Conservation (phyloP, 2,329 filamentous ascomycete species). For the Ciborinia camelliae region DNA sequence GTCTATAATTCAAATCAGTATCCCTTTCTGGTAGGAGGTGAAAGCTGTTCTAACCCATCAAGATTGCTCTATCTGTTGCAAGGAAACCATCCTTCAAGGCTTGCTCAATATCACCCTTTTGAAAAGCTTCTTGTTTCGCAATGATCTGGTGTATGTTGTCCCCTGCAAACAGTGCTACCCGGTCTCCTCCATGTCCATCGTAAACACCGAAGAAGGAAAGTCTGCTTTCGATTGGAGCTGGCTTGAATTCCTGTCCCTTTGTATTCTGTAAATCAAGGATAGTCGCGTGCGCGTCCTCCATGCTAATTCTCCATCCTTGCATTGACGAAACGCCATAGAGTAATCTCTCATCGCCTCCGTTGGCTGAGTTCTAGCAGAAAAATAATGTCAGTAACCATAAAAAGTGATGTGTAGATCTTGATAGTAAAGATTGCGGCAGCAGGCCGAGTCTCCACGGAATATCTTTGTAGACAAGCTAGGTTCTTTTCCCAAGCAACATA, state of each 20-base stretch:
- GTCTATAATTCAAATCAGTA: constrained; percentile 56
- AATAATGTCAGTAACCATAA: constrained; percentile 21
- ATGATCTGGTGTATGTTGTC: constrained; percentile 93
- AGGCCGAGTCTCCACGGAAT: neutral
- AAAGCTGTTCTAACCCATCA: constrained; percentile 66
- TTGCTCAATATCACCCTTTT: constrained; percentile 87
- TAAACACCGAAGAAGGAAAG: constrained; percentile 97
- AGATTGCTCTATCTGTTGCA: constrained; percentile 90
- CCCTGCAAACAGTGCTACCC: constrained; percentile 89
- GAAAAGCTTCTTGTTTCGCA: constrained; percentile 90
- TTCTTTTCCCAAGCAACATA: neutral
- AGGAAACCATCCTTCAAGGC: constrained; percentile 96
- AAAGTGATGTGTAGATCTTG: neutral
- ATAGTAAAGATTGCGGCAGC: constrained; percentile 1
- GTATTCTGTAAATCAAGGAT: constrained; percentile 78
- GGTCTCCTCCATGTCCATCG: constrained; percentile 95
- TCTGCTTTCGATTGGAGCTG: constrained; percentile 62
- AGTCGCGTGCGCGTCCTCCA: constrained; percentile 94
- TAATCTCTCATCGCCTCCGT: constrained; percentile 88
- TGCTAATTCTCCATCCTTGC: constrained; percentile 99
- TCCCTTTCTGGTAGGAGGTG: constrained; percentile 16
- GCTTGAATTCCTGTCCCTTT: constrained; percentile 49
- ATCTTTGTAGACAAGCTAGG: neutral
- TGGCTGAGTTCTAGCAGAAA: constrained; percentile 69
- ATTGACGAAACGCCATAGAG: constrained; percentile 95